Evolutionary conservation across 2,329 filamentous ascomycete genomes (phyloP).

Genomic region (Diaporthe eres): DNA sequence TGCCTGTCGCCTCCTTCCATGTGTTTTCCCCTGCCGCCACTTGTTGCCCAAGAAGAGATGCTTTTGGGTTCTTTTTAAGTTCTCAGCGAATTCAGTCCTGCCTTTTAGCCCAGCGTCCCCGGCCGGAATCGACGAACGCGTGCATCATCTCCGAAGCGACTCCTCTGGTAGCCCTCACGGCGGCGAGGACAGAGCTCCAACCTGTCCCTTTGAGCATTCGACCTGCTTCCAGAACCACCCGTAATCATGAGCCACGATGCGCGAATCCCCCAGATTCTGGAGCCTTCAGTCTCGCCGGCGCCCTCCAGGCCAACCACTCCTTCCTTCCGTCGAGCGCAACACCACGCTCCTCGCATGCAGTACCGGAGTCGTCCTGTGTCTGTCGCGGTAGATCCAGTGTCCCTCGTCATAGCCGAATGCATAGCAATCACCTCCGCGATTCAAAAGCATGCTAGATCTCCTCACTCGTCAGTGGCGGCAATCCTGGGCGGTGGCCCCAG

Average conservation of each 20-base stretch:
- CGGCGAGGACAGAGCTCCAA: constrained; percentile 11
- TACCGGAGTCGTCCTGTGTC: constrained; percentile 75
- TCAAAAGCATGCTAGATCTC: constrained; percentile 96
- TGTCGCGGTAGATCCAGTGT: constrained; percentile 91
- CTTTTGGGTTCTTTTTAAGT: not conserved
- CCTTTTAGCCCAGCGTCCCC: constrained; percentile 13
- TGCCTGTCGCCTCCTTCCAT: constrained; percentile 12
- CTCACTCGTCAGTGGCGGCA: constrained; percentile 94
- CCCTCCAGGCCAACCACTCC: constrained; percentile 47
- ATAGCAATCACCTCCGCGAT: constrained; percentile 98
- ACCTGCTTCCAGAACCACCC: not conserved
- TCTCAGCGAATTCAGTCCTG: not conserved
- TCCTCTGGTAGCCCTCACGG: not conserved
- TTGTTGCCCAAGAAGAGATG: constrained; percentile 23
- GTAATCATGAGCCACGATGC: constrained; percentile 46
- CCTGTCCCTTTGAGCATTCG: constrained; percentile 14
- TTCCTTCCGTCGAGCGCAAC: constrained; percentile 45
- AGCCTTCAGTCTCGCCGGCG: constrained; percentile 43
- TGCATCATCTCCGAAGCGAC: constrained; percentile 30
- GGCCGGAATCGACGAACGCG: constrained; percentile 28
- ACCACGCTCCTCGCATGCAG: constrained; percentile 62
- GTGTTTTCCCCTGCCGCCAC: constrained; percentile 3
- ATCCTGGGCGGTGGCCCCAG: constrained; percentile 86
- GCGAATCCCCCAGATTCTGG: constrained; percentile 45
- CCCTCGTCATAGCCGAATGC: constrained; percentile 97